Evolutionary conservation across 257 asterid species (phyloP).

Genomic region (Lycium ferocissimum): DNA sequence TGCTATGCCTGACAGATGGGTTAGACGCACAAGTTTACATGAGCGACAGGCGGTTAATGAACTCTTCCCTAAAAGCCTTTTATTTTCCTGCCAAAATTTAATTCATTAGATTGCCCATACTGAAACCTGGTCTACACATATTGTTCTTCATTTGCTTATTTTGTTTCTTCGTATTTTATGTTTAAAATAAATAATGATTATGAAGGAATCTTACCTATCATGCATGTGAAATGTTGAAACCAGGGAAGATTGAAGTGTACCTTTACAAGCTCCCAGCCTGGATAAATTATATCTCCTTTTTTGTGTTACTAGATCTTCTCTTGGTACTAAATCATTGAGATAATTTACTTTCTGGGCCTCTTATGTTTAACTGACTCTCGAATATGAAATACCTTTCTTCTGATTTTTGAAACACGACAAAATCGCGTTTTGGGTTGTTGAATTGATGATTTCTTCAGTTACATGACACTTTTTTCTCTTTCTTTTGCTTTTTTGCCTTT

Average conservation of each 20-base stretch:
- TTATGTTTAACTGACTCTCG: background rate
- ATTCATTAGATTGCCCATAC: background rate
- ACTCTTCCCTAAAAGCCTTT: background rate
- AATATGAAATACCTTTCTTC: constrained; percentile 10
- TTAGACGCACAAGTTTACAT: background rate
- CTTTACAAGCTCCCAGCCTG: background rate
- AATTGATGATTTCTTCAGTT: background rate
- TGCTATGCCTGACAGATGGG: background rate
- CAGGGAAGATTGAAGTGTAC: background rate
- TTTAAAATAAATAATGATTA: background rate
- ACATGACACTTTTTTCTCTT: background rate
- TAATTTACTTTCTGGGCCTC: background rate
- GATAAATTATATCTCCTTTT: background rate
- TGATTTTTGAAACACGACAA: background rate
- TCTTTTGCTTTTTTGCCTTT: background rate
- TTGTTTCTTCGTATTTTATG: background rate
- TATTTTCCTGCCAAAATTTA: background rate
- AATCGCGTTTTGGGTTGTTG: background rate
- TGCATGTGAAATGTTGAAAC: background rate
- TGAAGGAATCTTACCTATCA: background rate
- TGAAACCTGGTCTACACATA: background rate
- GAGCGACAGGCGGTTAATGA: background rate
- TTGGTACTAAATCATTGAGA: background rate
- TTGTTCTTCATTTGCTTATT: background rate
- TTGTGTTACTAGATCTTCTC: background rate